Conservation (phyloP, 345 rosid species). For the Dimocarpus longan region DNA sequence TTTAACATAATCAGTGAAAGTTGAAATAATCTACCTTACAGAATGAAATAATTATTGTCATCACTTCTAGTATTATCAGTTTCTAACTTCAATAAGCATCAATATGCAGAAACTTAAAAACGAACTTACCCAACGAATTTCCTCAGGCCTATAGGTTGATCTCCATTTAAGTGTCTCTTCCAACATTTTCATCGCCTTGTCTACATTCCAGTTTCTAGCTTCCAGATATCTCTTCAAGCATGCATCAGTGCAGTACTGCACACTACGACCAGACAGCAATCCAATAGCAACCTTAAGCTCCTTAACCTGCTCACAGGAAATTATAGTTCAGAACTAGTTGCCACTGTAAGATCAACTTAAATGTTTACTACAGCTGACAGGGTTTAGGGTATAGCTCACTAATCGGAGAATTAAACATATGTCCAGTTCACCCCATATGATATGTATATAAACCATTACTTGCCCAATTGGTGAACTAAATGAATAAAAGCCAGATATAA, state of each 20-base stretch:
- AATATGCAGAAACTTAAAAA: not conserved
- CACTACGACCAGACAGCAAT: conserved; percentile 54
- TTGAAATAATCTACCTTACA: conserved; percentile 6
- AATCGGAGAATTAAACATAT: not conserved
- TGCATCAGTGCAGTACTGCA: conserved; percentile 63
- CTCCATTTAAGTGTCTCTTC: conserved; percentile 85
- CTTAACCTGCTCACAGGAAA: conserved; percentile 44
- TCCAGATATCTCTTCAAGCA: conserved; percentile 88
- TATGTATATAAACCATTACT: not conserved
- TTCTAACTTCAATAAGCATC: not conserved
- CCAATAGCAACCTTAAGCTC: conserved; percentile 67
- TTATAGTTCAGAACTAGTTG: not conserved
- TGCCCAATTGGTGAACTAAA: not conserved
- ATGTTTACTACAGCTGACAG: not conserved
- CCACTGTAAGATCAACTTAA: not conserved
- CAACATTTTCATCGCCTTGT: conserved; percentile 81
- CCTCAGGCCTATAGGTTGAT: conserved; percentile 78
- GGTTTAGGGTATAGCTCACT: not conserved
- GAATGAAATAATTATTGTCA: not conserved
- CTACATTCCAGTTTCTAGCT: conserved; percentile 83
- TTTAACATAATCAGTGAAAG: conserved; percentile 6
- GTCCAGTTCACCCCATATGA: not conserved
- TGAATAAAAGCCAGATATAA: not conserved
- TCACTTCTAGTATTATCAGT: not conserved
- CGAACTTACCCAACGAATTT: conserved; percentile 74